Base-by-base conservation (phyloP, 2,329 filamentous ascomycete species). In the Neurospora sp. region DNA sequence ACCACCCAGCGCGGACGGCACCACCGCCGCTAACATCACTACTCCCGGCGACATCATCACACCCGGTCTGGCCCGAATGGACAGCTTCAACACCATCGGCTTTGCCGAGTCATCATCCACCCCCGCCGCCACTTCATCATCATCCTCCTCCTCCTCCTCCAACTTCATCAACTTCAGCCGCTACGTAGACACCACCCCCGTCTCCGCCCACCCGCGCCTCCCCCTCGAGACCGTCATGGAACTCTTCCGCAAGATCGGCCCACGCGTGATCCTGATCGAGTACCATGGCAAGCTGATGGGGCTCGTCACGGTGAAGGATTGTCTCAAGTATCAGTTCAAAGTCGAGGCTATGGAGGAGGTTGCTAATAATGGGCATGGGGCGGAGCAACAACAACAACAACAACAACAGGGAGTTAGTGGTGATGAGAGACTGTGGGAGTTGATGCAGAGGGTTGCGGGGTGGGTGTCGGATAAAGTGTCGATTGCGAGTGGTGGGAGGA, bases 201-300 rank as follows among this genome's bases (percentile, higher is more conserved):
- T 99, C 1, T 92, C 93, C 0, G 94, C 94, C 0, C 96, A 99
- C 77, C 96, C 96, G 0, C 89, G 93, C 1, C 87, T 98, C 0
- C 92, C 95, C 0, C 88, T 99, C 0, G 96, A 99, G 81, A 99
- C 96, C 0, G 95, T 97, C 39, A 97, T 99, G 93, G 96, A 99
- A 77, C 85, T 99, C 11, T 99, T 99, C 84, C 95, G 95, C 79
- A 99, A 98, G 82, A 96, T 99, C 78, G 96, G 96, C 0, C 96
- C 95, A 0, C 88, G 96, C 1, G 93, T 97, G 6, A 95, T 99
- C 67, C 85, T 99, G 3, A 91, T 97, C 46, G 96, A 99, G 79
- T 91, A 97, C 77, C 91, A 92, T 70, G 96, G 96, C 15, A 88
- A 88, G 67, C 85, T 99, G 1, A 88, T 87, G 0, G 96, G 96